phyloP scores from a whole-genome alignment of 495 filamentous ascomycete genomes.

The Tuber melanosporum region DNA sequence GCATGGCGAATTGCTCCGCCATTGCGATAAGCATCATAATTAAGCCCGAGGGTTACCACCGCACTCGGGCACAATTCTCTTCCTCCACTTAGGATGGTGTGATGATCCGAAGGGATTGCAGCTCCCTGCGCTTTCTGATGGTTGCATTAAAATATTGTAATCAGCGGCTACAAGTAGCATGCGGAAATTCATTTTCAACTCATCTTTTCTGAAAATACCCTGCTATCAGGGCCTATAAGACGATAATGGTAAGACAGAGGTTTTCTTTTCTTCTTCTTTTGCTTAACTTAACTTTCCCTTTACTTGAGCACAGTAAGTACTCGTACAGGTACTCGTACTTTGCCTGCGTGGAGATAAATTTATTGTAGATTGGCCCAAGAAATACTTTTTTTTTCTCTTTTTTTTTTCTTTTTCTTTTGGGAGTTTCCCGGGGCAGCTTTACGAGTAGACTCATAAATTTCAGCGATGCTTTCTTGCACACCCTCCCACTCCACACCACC shows the following conservation, averaged over 20 bases:
- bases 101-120: neutral
- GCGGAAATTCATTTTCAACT: neutral
- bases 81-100: constrained; percentile 1
- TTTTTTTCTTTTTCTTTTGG: neutral
- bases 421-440: neutral
- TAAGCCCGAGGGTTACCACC: neutral
- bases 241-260: neutral
- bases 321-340: neutral
- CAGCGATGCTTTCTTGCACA: neutral
- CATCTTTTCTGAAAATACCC: neutral
- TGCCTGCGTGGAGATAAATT: neutral
- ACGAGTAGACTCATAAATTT: neutral
- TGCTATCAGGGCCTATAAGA: neutral
- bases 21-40: constrained; percentile 5
- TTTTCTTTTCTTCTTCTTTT: neutral
- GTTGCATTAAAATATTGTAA: neutral
- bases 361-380: neutral
- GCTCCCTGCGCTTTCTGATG: neutral
- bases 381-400: neutral
- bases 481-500: neutral
- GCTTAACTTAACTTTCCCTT: neutral
- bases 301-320: neutral
- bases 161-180: neutral
- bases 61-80: neutral
- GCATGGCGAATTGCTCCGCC: neutral